These are phyloP conservation scores for Claviceps sp. DNA, from an alignment of 2,329 filamentous ascomycete genomes.

Conservation along the genomic window DNA sequence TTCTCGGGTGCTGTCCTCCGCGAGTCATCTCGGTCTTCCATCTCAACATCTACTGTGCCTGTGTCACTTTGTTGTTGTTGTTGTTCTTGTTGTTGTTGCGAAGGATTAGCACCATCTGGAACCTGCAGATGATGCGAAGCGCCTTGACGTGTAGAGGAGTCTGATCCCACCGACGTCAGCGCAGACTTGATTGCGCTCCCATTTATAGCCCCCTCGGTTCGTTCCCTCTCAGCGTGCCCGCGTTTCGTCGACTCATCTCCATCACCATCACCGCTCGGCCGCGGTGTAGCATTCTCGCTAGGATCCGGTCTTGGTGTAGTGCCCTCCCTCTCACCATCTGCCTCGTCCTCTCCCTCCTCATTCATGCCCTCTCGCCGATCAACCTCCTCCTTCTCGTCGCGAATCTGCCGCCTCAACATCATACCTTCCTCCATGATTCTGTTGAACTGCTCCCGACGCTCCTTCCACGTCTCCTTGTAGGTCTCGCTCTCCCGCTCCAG, in stretches of 20 bases:
- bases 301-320: slow-evolving; percentile 36
- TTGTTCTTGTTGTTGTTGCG: slow-evolving; percentile 10
- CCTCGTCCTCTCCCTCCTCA: slow-evolving; percentile 50
- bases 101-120: slow-evolving; percentile 6
- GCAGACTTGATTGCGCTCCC: slow-evolving; percentile 9
- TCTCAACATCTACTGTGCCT: slow-evolving; percentile 41
- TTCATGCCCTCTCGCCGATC: slow-evolving; percentile 76
- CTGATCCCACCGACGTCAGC: neutral
- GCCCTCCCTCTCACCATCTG: slow-evolving; percentile 30
- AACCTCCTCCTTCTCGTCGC: slow-evolving; percentile 91
- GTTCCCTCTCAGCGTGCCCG: slow-evolving; percentile 16
- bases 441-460: slow-evolving; percentile 75
- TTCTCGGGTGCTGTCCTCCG: slow-evolving; percentile 19
- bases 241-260: slow-evolving; percentile 12
- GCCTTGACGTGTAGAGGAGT: slow-evolving; percentile 2
- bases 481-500: slow-evolving; percentile 72
- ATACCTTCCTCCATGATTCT: slow-evolving; percentile 85
- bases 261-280: slow-evolving; percentile 33
- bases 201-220: slow-evolving; percentile 5
- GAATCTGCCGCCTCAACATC: slow-evolving; percentile 69
- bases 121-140: slow-evolving; percentile 5
- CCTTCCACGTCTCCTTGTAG: slow-evolving; percentile 71
- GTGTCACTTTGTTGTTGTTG: slow-evolving; percentile 9
- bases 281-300: slow-evolving; percentile 38
- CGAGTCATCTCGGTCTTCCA: slow-evolving; percentile 33